Evolutionary conservation across 805 yeast species (phyloP), one percentile per base, ranked within the genome.

Genomic region (Metschnikowia vanudenii): DNA sequence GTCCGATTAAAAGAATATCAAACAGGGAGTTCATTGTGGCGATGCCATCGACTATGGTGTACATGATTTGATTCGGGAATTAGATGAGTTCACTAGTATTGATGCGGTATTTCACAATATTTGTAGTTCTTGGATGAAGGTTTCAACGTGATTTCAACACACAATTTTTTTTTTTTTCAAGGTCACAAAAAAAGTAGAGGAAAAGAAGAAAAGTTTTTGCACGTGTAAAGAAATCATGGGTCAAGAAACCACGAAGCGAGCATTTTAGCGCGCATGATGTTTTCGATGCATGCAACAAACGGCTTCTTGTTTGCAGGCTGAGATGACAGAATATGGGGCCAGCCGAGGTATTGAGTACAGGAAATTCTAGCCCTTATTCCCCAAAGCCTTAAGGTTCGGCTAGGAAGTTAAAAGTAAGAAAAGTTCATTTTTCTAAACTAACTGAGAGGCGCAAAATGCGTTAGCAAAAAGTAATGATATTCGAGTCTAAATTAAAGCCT

Each of bases 1-100:
- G 49, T 13, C 58, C 58, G 14, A 55, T 47, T 22, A 55, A 49
- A 22, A 55, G 51, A 8, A 55, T 42, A 32, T 55, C 58, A 32
- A 52, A 51, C 12, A 38, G 43, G 24, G 45, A 37, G 36, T 47
- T 49, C 40, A 53, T 33, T 17, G 54, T 40, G 19, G 52, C 20
- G 16, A 50, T 47, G 18, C 52, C 46, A 37, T 53, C 58, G 16
- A 47, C 41, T 24, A 49, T 45, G 14, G 48, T 45, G 14, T 39
- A 45, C 43, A 45, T 31, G 20, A 16, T 40, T 24, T 16, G 35
- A 3, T 12, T 33, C 6, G 13, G 22, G n/a, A 11, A 17, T 3
- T 17, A n/a, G 33, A 30, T 30, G 33, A 14, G 33, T 26, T 3
- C 3, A 26, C 12, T 26, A 9, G 28, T 26, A 8, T 26, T 26